Evolutionary conservation across 2,329 filamentous ascomycete species (phyloP), one percentile per base, ranked within the genome.

Genomic region (Penicillium fuscoglaucum): DNA sequence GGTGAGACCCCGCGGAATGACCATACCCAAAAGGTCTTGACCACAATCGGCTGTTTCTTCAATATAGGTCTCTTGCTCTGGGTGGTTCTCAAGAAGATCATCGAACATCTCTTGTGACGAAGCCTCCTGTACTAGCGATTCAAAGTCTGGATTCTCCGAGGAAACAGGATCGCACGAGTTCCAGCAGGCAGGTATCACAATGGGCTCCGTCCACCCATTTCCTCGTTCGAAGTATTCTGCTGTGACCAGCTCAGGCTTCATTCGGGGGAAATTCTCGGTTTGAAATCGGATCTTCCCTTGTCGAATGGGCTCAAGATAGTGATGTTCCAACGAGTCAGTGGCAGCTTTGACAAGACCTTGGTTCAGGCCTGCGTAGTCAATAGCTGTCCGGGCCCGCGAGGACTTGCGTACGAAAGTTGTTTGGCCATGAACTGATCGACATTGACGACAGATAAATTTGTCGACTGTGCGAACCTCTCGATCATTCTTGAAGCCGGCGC

Each of bases 391-490:
- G 33, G 85, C 84, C 53, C 87, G 80, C 47, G 83, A 81, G 24
- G 87, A 89, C 69, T 88, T 89, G 60, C 87, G 84, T 46, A 88
- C 84, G 72, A 83, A 87, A 1, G 87, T 89, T 26, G 86, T 89
- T 65, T 82, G 81, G 21, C 87, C 87, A 72, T 85, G 81, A 13
- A 78, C 74, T 24, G 83, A 80, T 61, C 84, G 83, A 70, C 87
- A 89, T 53, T 74, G 72, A 52, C 76, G 75, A 71, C 87, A 89
- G 67, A 87, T 86, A 68, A 84, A 89, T 70, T 88, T 89, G 75
- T 89, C 87, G 45, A 89, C 84, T 53, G 84, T 84, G 56, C 84
- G 82, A 35, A 87, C 83, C 68, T 88, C 85, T 28, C 83, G 79
- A 63, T 85, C 84, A 65, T 81, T 87, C 69, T 83, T 84, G 72